phyloP scores from a whole-genome alignment of 2,329 filamentous ascomycete species.

The Sclerotinia glacialis region DNA sequence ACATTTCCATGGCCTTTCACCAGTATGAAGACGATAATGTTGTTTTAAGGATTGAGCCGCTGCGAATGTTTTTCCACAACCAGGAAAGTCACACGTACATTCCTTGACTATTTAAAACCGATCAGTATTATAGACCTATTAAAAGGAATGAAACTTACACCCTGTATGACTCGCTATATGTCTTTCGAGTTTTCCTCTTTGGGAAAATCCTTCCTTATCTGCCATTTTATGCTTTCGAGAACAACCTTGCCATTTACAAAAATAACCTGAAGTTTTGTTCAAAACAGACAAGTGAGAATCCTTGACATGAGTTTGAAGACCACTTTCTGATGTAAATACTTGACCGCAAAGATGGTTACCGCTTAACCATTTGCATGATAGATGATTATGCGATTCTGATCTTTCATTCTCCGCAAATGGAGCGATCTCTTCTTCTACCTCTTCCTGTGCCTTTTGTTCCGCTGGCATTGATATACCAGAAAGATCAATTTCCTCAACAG shows the following conservation, averaged over 20 bases:
- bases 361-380: constrained; percentile 36
- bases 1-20: constrained; percentile 62
- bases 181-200: constrained; percentile 61
- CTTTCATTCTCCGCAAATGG: background rate
- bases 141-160: constrained; percentile 46
- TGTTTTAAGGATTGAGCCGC: constrained; percentile 66
- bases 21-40: constrained; percentile 65
- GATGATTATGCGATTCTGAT: constrained; percentile 19
- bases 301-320: constrained; percentile 56
- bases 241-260: constrained; percentile 58
- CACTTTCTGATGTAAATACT: constrained; percentile 40
- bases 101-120: constrained; percentile 51
- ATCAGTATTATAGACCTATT: background rate
- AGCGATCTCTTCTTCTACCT: constrained; percentile 3
- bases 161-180: constrained; percentile 65
- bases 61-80: constrained; percentile 59
- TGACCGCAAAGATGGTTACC: constrained; percentile 26
- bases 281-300: constrained; percentile 49
- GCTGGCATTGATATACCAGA: background rate
- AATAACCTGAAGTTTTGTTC: constrained; percentile 48
- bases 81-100: constrained; percentile 47
- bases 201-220: constrained; percentile 50
- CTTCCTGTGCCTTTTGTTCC: background rate
- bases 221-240: constrained; percentile 41
- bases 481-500: constrained; percentile 28